Evolutionary conservation across 208 protist genomes (phyloP), one percentile per base, ranked within the genome.

Genomic region (Naegleria gruberi): DNA sequence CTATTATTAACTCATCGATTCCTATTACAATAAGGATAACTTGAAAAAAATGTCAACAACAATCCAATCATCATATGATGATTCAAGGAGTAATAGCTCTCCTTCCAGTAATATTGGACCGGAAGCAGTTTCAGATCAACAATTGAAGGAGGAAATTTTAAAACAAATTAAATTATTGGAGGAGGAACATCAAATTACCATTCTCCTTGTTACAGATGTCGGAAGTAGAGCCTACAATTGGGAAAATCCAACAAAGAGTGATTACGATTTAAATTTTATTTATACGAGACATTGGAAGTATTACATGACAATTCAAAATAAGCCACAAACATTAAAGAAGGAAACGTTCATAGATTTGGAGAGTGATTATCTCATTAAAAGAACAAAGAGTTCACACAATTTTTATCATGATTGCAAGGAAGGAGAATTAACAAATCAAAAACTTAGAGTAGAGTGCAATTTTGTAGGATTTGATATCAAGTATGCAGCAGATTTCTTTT

Each of bases 251-350:
- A 7, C 34, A 77, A 5, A 30, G 30, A 77, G 65, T 37, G 65
- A 77, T 77, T 77, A 37, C 34, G 65, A 77, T 77, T 77, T 77
- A n/a, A 77, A 37, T 77, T 77, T 77, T 77, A 77, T 77, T 77
- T 77, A 77, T 77, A 77, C 65, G 6, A 0, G 8, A 37, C 26
- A 77, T 77, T 77, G 30, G 17, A 77, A 77, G 30, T 37, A 77
- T 77, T 77, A 77, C 30, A 37, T 77, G 10, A 77, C 65, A 8
- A 77, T 77, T 77, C 65, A 77, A 37, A 77, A 77, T n/a, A 77
- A 77, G 8, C 65, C 19, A 37, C 65, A 77, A 77, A 77, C 65
- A 0, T 37, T 77, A 2, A 77, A 37, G 17, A 77, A 77, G 34
- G 30, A 77, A n/a, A 77, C 65, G 10, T n/a, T 37, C 8, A 77